These are phyloP conservation scores for Boletus subcaerulescens DNA, from an alignment of 768 basidiomycete genomes.

Conservation along the genomic window DNA sequence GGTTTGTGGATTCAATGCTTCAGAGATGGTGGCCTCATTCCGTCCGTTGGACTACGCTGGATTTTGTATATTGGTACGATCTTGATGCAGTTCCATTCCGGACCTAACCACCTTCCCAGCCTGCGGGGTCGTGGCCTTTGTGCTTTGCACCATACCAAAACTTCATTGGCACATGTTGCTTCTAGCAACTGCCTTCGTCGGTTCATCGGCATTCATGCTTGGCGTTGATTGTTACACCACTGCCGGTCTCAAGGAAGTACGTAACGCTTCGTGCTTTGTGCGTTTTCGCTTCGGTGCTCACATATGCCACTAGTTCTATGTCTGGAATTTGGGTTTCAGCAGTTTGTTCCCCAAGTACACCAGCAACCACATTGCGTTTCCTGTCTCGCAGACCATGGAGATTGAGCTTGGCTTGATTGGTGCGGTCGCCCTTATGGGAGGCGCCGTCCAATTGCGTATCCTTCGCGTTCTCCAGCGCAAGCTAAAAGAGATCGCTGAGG, in stretches of 20 bases:
- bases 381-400: conserved; percentile 86
- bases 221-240: conserved; percentile 94
- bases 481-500: conserved; percentile 74
- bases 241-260: conserved; percentile 89
- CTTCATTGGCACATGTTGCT: conserved; percentile 86
- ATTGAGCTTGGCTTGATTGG: conserved; percentile 89
- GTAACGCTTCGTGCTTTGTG: conserved; percentile 2
- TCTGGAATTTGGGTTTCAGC: conserved; percentile 91
- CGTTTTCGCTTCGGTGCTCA: conserved; percentile 6
- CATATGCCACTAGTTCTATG: conserved; percentile 66
- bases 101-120: conserved; percentile 38
- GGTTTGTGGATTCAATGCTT: conserved; percentile 88
- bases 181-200: conserved; percentile 84
- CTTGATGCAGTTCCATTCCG: conserved; percentile 15
- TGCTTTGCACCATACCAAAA: conserved; percentile 80
- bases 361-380: conserved; percentile 65
- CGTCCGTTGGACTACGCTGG: conserved; percentile 78
- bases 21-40: conserved; percentile 77
- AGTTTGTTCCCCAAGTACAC: conserved; percentile 76
- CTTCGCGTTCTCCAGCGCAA: conserved; percentile 77
- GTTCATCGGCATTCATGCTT: conserved; percentile 85
- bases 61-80: conserved; percentile 77
- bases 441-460: conserved; percentile 87
- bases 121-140: conserved; percentile 73
- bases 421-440: conserved; percentile 81